Percentiles rank a stretch among this genome's conserved stretches.
phyloP scores from a whole-genome alignment of 2,329 filamentous ascomycete genomes.

The Clarireedia hainanense region DNA sequence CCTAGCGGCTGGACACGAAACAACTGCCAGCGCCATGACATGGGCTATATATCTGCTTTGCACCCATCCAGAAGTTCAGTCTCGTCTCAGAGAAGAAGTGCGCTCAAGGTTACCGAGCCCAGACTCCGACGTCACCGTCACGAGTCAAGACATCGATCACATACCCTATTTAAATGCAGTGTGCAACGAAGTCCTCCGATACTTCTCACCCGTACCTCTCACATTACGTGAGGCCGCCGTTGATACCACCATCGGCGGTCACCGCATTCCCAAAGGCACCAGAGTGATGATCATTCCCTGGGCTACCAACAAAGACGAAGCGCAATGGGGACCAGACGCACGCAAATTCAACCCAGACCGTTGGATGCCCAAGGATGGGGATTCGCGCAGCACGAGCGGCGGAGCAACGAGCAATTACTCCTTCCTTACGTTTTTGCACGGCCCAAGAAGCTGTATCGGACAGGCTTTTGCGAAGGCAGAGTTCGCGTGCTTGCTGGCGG shows the following conservation, averaged over 20 bases:
- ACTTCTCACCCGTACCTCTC: constrained; percentile 62
- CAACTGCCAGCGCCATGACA: constrained; percentile 66
- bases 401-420: constrained; percentile 70
- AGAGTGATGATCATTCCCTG: constrained; percentile 55
- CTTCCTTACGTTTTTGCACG: constrained; percentile 77
- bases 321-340: constrained; percentile 72
- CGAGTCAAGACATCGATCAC: constrained; percentile 54
- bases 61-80: constrained; percentile 56
- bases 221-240: constrained; percentile 58
- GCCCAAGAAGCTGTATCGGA: constrained; percentile 80
- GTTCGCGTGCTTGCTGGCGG: constrained; percentile 74
- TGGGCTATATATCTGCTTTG: constrained; percentile 69
- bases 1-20: constrained; percentile 75
- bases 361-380: constrained; percentile 48
- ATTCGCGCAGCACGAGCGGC: constrained; percentile 46
- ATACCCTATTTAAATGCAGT: constrained; percentile 77
- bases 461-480: constrained; percentile 74
- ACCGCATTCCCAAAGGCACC: constrained; percentile 63
- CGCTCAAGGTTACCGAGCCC: constrained; percentile 48
- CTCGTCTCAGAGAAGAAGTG: constrained; percentile 60
- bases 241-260: constrained; percentile 58
- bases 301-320: constrained; percentile 60
- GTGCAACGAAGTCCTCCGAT: constrained; percentile 68
- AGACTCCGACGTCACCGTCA: constrained; percentile 35
- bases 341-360: constrained; percentile 70